Conservation (phyloP, 371 early-diverging fungal species). For the Mucor saturninus region DNA sequence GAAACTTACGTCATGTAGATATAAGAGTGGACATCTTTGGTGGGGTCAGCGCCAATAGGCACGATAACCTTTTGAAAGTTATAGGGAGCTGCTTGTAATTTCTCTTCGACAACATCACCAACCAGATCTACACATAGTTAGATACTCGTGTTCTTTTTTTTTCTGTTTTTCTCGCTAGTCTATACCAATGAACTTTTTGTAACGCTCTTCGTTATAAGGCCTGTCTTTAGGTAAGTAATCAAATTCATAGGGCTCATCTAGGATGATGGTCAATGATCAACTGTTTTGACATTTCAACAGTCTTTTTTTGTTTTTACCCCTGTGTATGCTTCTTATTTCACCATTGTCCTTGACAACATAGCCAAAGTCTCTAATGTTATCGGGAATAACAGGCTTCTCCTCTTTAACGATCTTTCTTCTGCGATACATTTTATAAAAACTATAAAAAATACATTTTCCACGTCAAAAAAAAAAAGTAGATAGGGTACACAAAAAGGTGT, state of each 20-base stretch:
- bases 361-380: constrained; percentile 43
- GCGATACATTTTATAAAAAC: constrained; percentile 19
- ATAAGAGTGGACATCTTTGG: constrained; percentile 38
- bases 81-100: constrained; percentile 34
- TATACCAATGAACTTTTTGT: constrained; percentile 46
- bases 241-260: constrained; percentile 43
- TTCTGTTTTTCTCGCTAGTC: neutral
- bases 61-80: constrained; percentile 37
- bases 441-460: neutral
- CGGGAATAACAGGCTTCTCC: constrained; percentile 38
- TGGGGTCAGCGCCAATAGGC: constrained; percentile 41
- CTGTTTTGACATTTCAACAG: neutral
- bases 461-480: neutral
- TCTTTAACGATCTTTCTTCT: constrained; percentile 31
- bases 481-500: too few relatives aligned
- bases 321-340: constrained; percentile 35
- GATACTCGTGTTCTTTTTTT: neutral
- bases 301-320: constrained; percentile 21
- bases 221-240: constrained; percentile 44
- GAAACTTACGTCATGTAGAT: constrained; percentile 50
- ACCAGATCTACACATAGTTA: constrained; percentile 33
- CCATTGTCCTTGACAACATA: constrained; percentile 47
- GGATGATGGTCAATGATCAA: neutral
- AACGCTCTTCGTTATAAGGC: constrained; percentile 45
- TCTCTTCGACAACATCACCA: constrained; percentile 42